Evolutionary conservation across 1,284 basidiomycete species (phyloP).

Genomic region (Malassezia restricta): DNA sequence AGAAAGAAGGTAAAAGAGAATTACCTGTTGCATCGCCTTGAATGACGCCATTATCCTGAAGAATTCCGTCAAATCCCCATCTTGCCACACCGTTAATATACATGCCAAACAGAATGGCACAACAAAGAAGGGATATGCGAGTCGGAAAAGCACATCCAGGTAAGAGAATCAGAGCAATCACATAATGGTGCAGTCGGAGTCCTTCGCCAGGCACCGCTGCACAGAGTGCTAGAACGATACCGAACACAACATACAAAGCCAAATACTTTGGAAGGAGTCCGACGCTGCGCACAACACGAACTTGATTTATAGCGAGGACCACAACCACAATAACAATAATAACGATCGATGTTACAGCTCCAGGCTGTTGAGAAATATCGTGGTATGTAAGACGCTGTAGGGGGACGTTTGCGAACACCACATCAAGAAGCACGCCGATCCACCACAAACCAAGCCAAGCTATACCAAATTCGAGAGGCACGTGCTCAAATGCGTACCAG

Average conservation of each 20-base stretch:
- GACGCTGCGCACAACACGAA: slow-evolving; percentile 68
- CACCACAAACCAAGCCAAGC: slow-evolving; percentile 69
- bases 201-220: slow-evolving; percentile 56
- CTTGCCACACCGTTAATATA: slow-evolving; percentile 51
- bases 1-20: slow-evolving; percentile 59
- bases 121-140: slow-evolving; percentile 62
- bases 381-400: slow-evolving; percentile 55
- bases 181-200: slow-evolving; percentile 50
- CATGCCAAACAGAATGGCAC: slow-evolving; percentile 68
- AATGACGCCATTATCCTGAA: slow-evolving; percentile 66
- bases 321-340: slow-evolving; percentile 55
- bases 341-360: slow-evolving; percentile 61
- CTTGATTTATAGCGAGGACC: slow-evolving; percentile 55
- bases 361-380: slow-evolving; percentile 60
- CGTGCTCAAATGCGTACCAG: slow-evolving; percentile 58
- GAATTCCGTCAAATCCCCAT: slow-evolving; percentile 58
- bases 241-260: slow-evolving; percentile 51
- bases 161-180: slow-evolving; percentile 62
- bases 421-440: slow-evolving; percentile 53
- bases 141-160: slow-evolving; percentile 72
- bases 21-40: slow-evolving; percentile 62
- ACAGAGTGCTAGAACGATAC: slow-evolving; percentile 57
- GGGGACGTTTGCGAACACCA: slow-evolving; percentile 37
- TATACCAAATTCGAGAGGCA: slow-evolving; percentile 61
- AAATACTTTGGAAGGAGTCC: slow-evolving; percentile 65